Evolutionary conservation across 139 green algal genomes (phyloP).

Genomic region (Chlorella sp.): DNA sequence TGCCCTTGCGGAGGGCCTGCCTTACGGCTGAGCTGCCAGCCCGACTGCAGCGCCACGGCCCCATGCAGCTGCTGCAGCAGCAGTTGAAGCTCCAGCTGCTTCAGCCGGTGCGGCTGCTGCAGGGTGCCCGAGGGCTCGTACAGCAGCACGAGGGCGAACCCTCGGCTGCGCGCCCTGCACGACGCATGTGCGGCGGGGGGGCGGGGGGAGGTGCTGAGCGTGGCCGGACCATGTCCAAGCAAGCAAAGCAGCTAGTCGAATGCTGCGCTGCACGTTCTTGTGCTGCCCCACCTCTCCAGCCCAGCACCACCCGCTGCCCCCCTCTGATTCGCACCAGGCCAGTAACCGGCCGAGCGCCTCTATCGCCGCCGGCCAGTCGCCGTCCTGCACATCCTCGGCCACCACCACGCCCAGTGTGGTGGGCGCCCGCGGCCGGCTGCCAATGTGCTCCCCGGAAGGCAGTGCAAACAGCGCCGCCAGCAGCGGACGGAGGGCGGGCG

Average conservation of each 20-base stretch:
- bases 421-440: slow-evolving; percentile 8
- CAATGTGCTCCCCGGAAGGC: slow-evolving; percentile 4
- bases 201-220: not conserved
- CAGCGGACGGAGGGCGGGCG: not conserved
- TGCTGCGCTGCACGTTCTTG: too few relatives aligned
- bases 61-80: slow-evolving; percentile 8
- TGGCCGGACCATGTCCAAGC: too few relatives aligned
- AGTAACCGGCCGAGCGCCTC: slow-evolving; percentile 7
- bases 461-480: not conserved
- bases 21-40: not conserved
- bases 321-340: not conserved
- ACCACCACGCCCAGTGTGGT: slow-evolving; percentile 1
- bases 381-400: not conserved
- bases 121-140: slow-evolving; percentile 28
- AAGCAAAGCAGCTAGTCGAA: too few relatives aligned
- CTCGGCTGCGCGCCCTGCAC: slow-evolving; percentile 14
- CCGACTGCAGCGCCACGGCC: not conserved
- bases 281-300: not conserved
- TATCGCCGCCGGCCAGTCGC: not conserved
- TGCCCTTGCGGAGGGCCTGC: not conserved
- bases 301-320: not conserved
- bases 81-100: slow-evolving; percentile 30
- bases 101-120: not conserved
- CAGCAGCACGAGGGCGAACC: slow-evolving; percentile 21
- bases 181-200: not conserved